These are phyloP conservation scores for Moesziomyces globuligerus DNA, from an alignment of 1,284 basidiomycete species.

Conservation along the genomic window DNA sequence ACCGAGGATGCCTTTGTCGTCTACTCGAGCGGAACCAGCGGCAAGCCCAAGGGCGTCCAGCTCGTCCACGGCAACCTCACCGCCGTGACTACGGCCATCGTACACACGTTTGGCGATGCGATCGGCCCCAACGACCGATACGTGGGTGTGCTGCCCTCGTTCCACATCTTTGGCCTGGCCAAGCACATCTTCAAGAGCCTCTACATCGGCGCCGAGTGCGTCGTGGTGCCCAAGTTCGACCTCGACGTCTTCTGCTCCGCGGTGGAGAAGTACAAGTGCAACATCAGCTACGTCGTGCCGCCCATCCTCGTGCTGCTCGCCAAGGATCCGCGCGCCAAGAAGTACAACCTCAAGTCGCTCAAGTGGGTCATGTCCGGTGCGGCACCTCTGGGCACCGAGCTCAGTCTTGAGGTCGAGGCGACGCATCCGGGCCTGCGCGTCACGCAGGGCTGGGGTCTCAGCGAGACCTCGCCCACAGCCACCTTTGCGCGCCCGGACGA, in stretches of 20 bases:
- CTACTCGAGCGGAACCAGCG: conserved; percentile 63
- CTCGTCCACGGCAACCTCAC: conserved; percentile 62
- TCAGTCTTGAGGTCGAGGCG: conserved; percentile 73
- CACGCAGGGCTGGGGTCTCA: conserved; percentile 75
- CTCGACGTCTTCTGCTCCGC: conserved; percentile 76
- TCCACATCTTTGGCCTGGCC: conserved; percentile 69
- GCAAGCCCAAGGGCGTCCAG: conserved; percentile 65
- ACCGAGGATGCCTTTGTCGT: conserved; percentile 54
- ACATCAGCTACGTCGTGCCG: conserved; percentile 78
- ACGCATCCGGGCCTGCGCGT: conserved; percentile 69
- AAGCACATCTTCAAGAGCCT: conserved; percentile 76
- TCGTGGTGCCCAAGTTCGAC: conserved; percentile 80
- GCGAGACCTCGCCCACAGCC: conserved; percentile 77
- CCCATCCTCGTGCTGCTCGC: conserved; percentile 81
- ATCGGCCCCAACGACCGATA: conserved; percentile 40
- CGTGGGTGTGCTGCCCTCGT: conserved; percentile 55
- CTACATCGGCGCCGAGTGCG: conserved; percentile 73
- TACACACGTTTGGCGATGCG: conserved; percentile 28
- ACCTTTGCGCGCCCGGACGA: conserved; percentile 60
- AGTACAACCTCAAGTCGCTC: conserved; percentile 77
- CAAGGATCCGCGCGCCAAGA: conserved; percentile 78
- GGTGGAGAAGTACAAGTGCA: conserved; percentile 76
- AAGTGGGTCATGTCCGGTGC: conserved; percentile 78
- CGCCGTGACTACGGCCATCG: conserved; percentile 45
- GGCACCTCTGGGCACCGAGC: conserved; percentile 78